Conservation (phyloP, 2,329 filamentous ascomycete species). For the Colletotrichum tropicale region DNA sequence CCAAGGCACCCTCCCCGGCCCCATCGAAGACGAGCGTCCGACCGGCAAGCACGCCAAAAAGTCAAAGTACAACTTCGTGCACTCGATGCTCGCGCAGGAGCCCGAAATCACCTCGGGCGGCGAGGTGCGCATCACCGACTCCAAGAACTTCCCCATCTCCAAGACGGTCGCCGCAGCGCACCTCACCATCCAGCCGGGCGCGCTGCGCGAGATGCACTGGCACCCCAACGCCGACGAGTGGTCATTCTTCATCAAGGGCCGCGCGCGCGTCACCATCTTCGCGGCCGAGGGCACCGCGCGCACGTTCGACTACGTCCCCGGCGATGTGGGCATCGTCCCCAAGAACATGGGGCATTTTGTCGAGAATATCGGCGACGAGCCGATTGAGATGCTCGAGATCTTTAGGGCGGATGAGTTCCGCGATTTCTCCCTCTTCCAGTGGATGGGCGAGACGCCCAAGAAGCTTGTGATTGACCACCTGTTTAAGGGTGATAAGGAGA, state of each 20-base stretch:
- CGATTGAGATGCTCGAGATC: slow-evolving; percentile 77
- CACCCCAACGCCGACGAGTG: slow-evolving; percentile 81
- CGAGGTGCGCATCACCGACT: slow-evolving; percentile 75
- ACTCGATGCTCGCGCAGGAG: slow-evolving; percentile 73
- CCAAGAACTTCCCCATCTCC: slow-evolving; percentile 76
- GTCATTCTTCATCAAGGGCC: slow-evolving; percentile 78
- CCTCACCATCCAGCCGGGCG: slow-evolving; percentile 72
- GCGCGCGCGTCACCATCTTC: slow-evolving; percentile 77
- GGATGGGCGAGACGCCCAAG: slow-evolving; percentile 75
- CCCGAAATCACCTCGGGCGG: slow-evolving; percentile 72
- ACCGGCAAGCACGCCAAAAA: slow-evolving; percentile 65
- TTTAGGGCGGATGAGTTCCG: slow-evolving; percentile 74
- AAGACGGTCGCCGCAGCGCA: slow-evolving; percentile 76
- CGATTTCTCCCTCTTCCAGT: slow-evolving; percentile 77
- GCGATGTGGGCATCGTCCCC: slow-evolving; percentile 80
- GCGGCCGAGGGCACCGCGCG: slow-evolving; percentile 70
- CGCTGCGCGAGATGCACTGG: slow-evolving; percentile 83
- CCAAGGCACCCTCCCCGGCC: slow-evolving; percentile 67
- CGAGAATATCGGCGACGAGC: slow-evolving; percentile 80
- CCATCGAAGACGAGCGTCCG: slow-evolving; percentile 70
- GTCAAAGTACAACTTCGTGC: slow-evolving; percentile 72
- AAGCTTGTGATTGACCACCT: slow-evolving; percentile 70
- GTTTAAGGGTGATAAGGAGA: slow-evolving; percentile 65
- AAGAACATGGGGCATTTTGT: slow-evolving; percentile 82
- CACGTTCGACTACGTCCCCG: slow-evolving; percentile 77